Evolutionary conservation across 805 yeast species (phyloP), one percentile per base, ranked within the genome.

Genomic region (Scheffersomyces stipitis): DNA sequence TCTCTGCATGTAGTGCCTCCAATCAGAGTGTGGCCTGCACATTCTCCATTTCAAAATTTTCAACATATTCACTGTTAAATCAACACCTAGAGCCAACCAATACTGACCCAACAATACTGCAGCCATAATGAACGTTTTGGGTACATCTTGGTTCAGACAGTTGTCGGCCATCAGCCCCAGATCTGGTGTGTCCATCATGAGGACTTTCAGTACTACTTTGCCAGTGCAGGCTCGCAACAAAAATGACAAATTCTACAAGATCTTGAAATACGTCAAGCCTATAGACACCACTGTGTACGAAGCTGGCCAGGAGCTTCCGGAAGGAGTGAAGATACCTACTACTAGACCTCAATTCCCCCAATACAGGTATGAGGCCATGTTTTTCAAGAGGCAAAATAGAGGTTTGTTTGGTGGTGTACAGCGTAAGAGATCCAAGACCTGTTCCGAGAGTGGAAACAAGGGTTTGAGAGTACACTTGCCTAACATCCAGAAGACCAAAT

Each of bases 371-470:
- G 89, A 85, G 41, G 75, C 96, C 3, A 64, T 69, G 36, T 73
- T 79, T 43, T 91, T 80, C 69, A 89, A 89, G 58, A 84, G 89
- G 63, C 81, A 90, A 49, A 87, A 91, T 59, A 68, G 82, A 34
- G 99, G 98, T 4, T 72, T 93, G 28, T 91, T 77, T 58, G 99
- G 98, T 16, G 99, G 96, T 12, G 78, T 85, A 38, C 83, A 83
- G 54, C 76, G 86, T 34, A 80, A 78, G 46, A 75, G 80, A 45
- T 95, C 96, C 49, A 78, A 87, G 62, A 76, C 78, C 39, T 75
- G 90, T 40, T 79, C 96, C 12, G 96, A 88, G 56, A 71, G 76
- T 54, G 80, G 81, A 35, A 87, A 86, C 65, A 82, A 81, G 54
- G 79, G 80, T 41, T 76, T 84, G 60, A 73, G 93, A 53, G 69